phyloP scores from a whole-genome alignment of 805 yeast species.

The Spathaspora passalidarum region DNA sequence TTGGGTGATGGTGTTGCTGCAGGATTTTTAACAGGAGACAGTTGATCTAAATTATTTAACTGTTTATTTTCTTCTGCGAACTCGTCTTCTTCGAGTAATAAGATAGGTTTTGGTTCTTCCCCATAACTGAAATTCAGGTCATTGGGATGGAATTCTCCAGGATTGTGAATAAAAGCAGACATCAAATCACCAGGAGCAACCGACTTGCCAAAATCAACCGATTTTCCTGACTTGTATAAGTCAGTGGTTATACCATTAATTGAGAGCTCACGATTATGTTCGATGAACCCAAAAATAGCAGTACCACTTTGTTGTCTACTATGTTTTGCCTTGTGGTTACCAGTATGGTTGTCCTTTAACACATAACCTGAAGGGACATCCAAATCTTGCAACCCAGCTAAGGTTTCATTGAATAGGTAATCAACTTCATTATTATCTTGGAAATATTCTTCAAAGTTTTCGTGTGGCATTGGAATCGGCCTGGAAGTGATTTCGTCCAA shows the following conservation, averaged over 20 bases:
- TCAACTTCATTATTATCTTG: slow-evolving; percentile 47
- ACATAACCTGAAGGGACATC: slow-evolving; percentile 54
- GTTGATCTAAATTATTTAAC: neutral
- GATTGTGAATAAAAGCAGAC: neutral
- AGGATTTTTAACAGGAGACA: slow-evolving; percentile 6
- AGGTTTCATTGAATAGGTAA: slow-evolving; percentile 53
- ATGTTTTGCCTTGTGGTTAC: slow-evolving; percentile 35
- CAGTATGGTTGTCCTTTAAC: slow-evolving; percentile 3
- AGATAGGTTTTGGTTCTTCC: slow-evolving; percentile 19
- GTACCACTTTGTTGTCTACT: slow-evolving; percentile 71
- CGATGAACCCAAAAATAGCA: slow-evolving; percentile 72
- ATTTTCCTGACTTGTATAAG: slow-evolving; percentile 13
- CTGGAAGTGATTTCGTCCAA: slow-evolving; percentile 32
- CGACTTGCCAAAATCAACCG: slow-evolving; percentile 24
- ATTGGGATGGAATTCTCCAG: slow-evolving; percentile 9
- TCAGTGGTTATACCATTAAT: slow-evolving; percentile 46
- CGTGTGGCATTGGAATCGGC: slow-evolving; percentile 50
- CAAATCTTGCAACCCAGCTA: slow-evolving; percentile 56
- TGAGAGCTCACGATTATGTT: slow-evolving; percentile 61
- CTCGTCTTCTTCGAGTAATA: slow-evolving; percentile 29
- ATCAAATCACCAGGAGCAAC: slow-evolving; percentile 33
- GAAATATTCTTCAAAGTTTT: slow-evolving; percentile 49
- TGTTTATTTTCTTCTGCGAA: slow-evolving; percentile 12
- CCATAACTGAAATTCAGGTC: slow-evolving; percentile 6
- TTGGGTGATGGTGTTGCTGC: slow-evolving; percentile 1